These are phyloP conservation scores for Pseudozyma flocculosa DNA, from an alignment of 1,284 basidiomycete genomes.

Conservation along the genomic window DNA sequence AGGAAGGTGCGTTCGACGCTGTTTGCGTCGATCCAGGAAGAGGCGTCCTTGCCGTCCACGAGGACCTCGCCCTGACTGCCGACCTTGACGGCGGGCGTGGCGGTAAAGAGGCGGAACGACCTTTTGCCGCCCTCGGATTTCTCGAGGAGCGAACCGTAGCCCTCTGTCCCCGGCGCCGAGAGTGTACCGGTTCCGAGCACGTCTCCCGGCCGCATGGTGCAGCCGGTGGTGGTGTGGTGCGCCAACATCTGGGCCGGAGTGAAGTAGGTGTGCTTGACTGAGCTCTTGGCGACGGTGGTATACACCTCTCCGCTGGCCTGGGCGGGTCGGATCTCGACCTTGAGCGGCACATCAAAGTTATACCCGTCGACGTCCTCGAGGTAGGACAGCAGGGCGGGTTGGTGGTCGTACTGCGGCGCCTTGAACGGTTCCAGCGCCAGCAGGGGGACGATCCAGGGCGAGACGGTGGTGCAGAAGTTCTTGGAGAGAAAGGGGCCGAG, in stretches of 20 bases:
- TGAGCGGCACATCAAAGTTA: slow-evolving; percentile 24
- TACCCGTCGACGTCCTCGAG: slow-evolving; percentile 13
- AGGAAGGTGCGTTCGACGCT: slow-evolving; percentile 11
- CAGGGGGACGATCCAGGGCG: slow-evolving; percentile 26
- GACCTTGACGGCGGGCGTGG: no score
- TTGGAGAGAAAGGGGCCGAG: slow-evolving; percentile 28
- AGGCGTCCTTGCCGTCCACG: no score
- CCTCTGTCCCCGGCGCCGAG: slow-evolving; percentile 11
- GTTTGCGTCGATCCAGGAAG: no score
- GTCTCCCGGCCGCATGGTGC: slow-evolving; percentile 16
- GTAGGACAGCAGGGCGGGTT: slow-evolving; percentile 20
- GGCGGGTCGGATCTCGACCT: slow-evolving; percentile 5
- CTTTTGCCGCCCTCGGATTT: slow-evolving; percentile 3
- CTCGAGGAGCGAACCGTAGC: slow-evolving; percentile 16
- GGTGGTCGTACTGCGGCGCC: slow-evolving; percentile 12
- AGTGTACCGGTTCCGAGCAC: slow-evolving; percentile 29
- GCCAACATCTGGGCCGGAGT: slow-evolving; percentile 30
- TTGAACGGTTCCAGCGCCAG: slow-evolving; percentile 25
- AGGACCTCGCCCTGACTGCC: no score
- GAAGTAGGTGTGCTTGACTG: slow-evolving; percentile 25
- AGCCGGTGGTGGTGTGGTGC: slow-evolving; percentile 31
- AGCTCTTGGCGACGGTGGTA: slow-evolving; percentile 8
- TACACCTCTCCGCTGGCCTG: not conserved
- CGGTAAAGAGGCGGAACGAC: not conserved
- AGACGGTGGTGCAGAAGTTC: slow-evolving; percentile 38